Evolutionary conservation across 2,329 filamentous ascomycete species (phyloP), one percentile per base, ranked within the genome.

Genomic region (Aspergillus tamarii): DNA sequence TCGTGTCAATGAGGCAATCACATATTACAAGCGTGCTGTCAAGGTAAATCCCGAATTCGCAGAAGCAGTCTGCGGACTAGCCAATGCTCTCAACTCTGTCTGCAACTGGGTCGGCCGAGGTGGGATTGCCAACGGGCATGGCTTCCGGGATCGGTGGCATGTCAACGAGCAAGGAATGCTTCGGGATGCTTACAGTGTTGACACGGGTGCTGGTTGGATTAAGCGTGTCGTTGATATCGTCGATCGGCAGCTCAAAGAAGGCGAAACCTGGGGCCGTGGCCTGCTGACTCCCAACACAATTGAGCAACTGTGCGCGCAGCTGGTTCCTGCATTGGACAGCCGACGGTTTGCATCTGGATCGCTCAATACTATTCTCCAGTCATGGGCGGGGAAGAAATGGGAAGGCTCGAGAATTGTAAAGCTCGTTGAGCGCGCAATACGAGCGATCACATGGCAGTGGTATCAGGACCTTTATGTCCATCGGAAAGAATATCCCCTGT

Each of bases 61-160:
- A 1, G 95, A 99, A 80, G 95, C 95, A 8, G 94, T 99, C 0
- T 99, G 95, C 77, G 95, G 95, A 9, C 85, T 99, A 59, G 94
- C 93, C 1, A 98, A 96, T 63, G 94, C 95, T 1, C 83, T 99
- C 58, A 98, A 97, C 75, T 98, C 95, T 8, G 94, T 99, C 7
- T 99, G 95, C 75, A 91, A 94, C 73, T 99, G 95, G 95, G 87
- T 87, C 72, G 93, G 93, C 34, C 88, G 95, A 67, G 95, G 95
- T 65, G 95, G 95, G 1, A 90, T 96, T 53, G 84, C 92, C 30
- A 85, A 92, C n/a, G 85, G 89, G 59, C 84, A 83, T 58, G 92
- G 91, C 10, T 87, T 84, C 69, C 88, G 90, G 66, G 95, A 99
- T 76, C 88, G 93, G 46, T 98, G 95, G 92, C 95, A 99, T 76